These are phyloP conservation scores for Serendipita sp. DNA, from an alignment of 768 basidiomycete genomes.

Conservation along the genomic window DNA sequence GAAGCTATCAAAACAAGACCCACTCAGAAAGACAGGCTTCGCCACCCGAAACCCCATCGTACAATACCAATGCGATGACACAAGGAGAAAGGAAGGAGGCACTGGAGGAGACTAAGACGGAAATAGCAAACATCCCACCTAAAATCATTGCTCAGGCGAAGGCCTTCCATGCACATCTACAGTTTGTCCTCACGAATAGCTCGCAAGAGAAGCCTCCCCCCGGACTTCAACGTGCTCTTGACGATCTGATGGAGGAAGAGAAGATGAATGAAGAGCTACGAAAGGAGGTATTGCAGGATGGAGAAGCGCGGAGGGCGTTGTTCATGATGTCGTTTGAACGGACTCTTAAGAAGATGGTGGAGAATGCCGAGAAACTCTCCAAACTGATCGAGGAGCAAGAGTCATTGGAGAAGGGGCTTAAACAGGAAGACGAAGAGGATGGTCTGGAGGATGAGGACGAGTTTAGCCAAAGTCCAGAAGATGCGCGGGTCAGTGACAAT, in stretches of 20 bases:
- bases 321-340: slow-evolving; percentile 29
- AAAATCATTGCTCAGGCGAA: slow-evolving; percentile 23
- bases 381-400: slow-evolving; percentile 8
- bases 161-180: slow-evolving; percentile 27
- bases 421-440: neutral
- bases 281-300: slow-evolving; percentile 27
- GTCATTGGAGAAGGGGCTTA: neutral
- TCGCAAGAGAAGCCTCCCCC: slow-evolving; percentile 9
- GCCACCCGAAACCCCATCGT: slow-evolving; percentile 4
- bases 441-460: neutral
- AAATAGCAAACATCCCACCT: slow-evolving; percentile 24
- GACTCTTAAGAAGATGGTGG: slow-evolving; percentile 10
- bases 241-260: slow-evolving; percentile 25
- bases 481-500: neutral
- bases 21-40: slow-evolving; percentile 11
- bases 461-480: neutral
- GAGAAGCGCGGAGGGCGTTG: slow-evolving; percentile 26
- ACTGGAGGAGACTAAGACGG: slow-evolving; percentile 14
- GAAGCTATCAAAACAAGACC: slow-evolving; percentile 24
- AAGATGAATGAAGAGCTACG: slow-evolving; percentile 20
- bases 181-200: slow-evolving; percentile 16
- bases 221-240: slow-evolving; percentile 22
- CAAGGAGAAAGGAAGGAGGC: neutral
- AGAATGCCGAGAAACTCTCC: slow-evolving; percentile 10
- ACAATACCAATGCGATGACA: neutral